Evolutionary conservation across 345 rosid species (phyloP).

Genomic region (Citrus cavaleriei): DNA sequence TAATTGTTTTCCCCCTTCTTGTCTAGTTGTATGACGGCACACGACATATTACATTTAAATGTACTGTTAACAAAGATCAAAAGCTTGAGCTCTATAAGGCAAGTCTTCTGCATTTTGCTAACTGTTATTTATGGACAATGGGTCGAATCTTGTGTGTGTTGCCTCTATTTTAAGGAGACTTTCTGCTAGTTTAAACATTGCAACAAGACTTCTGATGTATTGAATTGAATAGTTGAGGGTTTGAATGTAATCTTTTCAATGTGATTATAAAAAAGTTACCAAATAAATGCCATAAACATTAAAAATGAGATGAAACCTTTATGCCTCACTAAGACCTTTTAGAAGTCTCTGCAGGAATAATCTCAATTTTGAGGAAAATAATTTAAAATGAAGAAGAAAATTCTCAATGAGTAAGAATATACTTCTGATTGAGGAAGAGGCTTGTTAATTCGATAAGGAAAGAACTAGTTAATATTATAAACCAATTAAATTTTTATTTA

Average conservation of each 20-base stretch:
- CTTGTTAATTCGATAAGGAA: too few relatives aligned
- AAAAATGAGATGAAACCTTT: neutral
- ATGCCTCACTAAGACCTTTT: neutral
- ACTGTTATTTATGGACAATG: neutral
- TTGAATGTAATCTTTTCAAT: neutral
- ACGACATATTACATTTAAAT: conserved; percentile 34
- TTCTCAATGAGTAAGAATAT: too few relatives aligned
- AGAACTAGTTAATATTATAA: too few relatives aligned
- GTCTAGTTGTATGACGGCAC: conserved; percentile 6
- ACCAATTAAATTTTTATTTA: too few relatives aligned
- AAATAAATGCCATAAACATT: neutral
- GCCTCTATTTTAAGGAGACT: neutral
- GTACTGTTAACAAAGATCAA: conserved; percentile 21
- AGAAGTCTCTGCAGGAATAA: neutral
- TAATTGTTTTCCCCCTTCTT: neutral
- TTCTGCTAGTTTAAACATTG: neutral
- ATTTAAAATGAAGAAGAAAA: too few relatives aligned
- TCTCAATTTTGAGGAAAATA: too few relatives aligned
- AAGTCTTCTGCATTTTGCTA: conserved; percentile 10
- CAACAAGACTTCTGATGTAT: too few relatives aligned
- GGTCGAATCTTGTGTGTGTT: neutral
- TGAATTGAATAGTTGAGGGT: too few relatives aligned
- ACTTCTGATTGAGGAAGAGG: too few relatives aligned
- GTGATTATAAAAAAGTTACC: neutral
- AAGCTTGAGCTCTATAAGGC: conserved; percentile 34